Conservation (phyloP, 306 rosid genomes). For the Oxytropis ochrocephala region DNA sequence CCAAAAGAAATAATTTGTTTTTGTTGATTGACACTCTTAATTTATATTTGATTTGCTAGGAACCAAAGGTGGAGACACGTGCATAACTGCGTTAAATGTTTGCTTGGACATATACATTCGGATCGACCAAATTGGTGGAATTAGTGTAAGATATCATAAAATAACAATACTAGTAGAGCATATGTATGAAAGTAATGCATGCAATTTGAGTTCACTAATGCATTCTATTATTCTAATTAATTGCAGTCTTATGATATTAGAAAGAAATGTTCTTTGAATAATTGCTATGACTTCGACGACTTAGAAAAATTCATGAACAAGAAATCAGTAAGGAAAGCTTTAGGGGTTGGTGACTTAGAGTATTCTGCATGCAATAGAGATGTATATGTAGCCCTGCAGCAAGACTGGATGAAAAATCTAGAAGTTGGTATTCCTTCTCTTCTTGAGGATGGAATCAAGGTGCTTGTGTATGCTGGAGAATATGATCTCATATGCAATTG, state of each 20-base stretch:
- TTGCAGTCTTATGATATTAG: slow-evolving; percentile 86
- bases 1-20: not conserved
- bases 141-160: slow-evolving; percentile 49
- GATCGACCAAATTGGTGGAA: slow-evolving; percentile 31
- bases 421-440: slow-evolving; percentile 88
- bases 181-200: not conserved
- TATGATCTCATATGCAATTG: slow-evolving; percentile 92
- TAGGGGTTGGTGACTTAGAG: slow-evolving; percentile 74
- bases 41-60: slow-evolving; percentile 39
- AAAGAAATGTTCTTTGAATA: slow-evolving; percentile 54
- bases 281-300: slow-evolving; percentile 74
- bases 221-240: slow-evolving; percentile 14
- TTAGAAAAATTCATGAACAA: slow-evolving; percentile 66
- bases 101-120: slow-evolving; percentile 46
- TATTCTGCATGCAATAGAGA: slow-evolving; percentile 68
- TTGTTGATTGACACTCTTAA: not conserved
- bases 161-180: not conserved
- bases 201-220: slow-evolving; percentile 5
- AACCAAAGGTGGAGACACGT: slow-evolving; percentile 49
- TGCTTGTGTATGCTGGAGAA: slow-evolving; percentile 93
- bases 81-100: slow-evolving; percentile 24
- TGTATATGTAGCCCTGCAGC: slow-evolving; percentile 54
- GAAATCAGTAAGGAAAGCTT: slow-evolving; percentile 52
- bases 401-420: slow-evolving; percentile 94
- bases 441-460: slow-evolving; percentile 78